Base-by-base conservation (phyloP, 129 eudicot species). In the Artemisia annua region DNA sequence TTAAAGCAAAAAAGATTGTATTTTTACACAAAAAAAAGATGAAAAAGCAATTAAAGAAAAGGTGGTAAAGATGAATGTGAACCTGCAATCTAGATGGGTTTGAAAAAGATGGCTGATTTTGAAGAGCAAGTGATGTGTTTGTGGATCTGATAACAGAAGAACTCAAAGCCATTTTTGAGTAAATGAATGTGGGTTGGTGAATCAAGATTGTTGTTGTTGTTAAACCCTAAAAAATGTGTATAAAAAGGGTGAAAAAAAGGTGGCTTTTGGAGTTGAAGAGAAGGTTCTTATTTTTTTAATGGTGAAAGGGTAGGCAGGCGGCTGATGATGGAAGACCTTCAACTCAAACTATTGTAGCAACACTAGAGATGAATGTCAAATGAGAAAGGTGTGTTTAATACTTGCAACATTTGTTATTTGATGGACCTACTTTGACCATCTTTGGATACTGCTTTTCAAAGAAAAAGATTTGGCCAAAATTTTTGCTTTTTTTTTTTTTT, bases 141-240 rank as follows among this genome's bases (percentile, higher is more conserved):
- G 90, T 61, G 66, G 95, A 83, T 83, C 88, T 67, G 70, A 78
- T 59, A 73, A 85, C 78, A 74, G 88, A 83, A 74, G 88, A 83
- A 8, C 86, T 81, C 64, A 73, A 62, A 4, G 91, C 91, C 95
- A 83, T 39, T 39, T 39, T 39, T 2, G 2, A 39, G 2, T 81
- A 78, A 28, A 14, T 83, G 73, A 64, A 71, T 57, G 76, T 69
- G 70, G 66, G 75, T 76, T 49, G 63, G 74, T 48, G 8, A 59
- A 59, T 8, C 51, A 22, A 35, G 75, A 74, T 19, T 7, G 43
- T 39, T 18, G 18, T 55, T 55, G 17, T 55, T 55, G 32, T 32
- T 63, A 76, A 76, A 59, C 80, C 75, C 80, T 76, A 76, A 59
- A 20, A 30, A 24, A 32, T 52, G 8, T 15, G 17, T 22, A 35